Base-by-base conservation (phyloP, 768 basidiomycete genomes). In the Amanita inopinata region DNA sequence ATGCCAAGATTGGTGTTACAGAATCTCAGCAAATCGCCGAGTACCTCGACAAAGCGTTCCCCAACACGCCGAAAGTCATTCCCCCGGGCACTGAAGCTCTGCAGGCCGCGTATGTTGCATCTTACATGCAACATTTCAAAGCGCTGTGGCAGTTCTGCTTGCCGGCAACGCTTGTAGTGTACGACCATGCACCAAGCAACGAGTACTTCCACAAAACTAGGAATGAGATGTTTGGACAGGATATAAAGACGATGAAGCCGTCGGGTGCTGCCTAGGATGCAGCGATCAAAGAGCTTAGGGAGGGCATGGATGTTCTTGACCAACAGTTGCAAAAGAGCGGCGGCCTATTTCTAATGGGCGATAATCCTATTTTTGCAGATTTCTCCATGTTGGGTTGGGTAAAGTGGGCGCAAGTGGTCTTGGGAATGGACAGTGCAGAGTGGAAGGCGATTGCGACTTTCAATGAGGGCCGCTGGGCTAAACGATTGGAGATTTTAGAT, bases 11-110 rank as follows among this genome's bases (percentile, higher is more conserved):
- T 0, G 36, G 52, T 5, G 33, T 71, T 17, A 42, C 58, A 7
- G 66, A 74, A 11, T 69, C 70, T 0, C 43, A 56, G 20, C 49
- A 41, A 38, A 73, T 73, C 42, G 69, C 62, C 0, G 45, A 60
- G 11, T 71, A 74, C 52, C 57, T 73, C 41, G 72, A 73, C 37
- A 54, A 60, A 2, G 51, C 54, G 1, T 74, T 68, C 54, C 65
- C 69, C 0, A 50, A 58, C 30, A 58, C 60, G 0, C 65, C 61
- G 1, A 42, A 38, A 4, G 53, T 70, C 4, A 38, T 69, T 36
- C 64, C 61, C 0, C 28, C 43, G 5, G 61, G 61, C 14, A 60
- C 61, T 0, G 51, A 50, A 39, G 55, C 40, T 56, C 49, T 70
- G 19, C 48, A 62, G n/a, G 50, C 46, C 2, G 61, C 59, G 1